A percentile compares a stretch with the other conserved stretches of the same genome.
Evolutionary conservation across 768 basidiomycete genomes (phyloP).

Genomic region (Pleurotus cornucopiae): DNA sequence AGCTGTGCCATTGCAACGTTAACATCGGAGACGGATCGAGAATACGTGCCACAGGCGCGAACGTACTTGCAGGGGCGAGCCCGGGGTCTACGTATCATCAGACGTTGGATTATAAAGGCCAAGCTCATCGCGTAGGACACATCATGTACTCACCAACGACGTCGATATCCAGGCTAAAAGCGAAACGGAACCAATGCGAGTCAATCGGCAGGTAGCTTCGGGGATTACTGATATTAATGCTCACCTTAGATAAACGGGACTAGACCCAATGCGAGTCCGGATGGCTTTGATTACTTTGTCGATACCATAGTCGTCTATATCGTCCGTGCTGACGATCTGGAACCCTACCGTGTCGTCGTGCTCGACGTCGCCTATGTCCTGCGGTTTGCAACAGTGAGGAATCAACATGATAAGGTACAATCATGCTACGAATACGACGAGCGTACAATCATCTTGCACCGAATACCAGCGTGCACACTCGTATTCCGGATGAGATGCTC

Average conservation of each 20-base stretch:
- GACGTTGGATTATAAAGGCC: background rate
- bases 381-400: background rate
- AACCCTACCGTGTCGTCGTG: conserved; percentile 57
- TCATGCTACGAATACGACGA: background rate
- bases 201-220: background rate
- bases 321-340: conserved; percentile 53
- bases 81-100: conserved; percentile 40
- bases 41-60: background rate
- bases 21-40: background rate
- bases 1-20: conserved; percentile 7
- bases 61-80: conserved; percentile 57
- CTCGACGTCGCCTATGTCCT: conserved; percentile 42
- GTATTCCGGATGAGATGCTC: conserved; percentile 53
- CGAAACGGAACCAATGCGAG: background rate
- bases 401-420: background rate
- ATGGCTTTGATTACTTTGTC: conserved; percentile 51
- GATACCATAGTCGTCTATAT: conserved; percentile 61
- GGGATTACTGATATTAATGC: background rate
- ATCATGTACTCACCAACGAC: conserved; percentile 38
- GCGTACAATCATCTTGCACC: conserved; percentile 52
- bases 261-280: conserved; percentile 49
- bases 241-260: conserved; percentile 61
- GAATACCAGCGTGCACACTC: conserved; percentile 68
- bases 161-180: conserved; percentile 54
- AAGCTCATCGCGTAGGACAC: background rate